Percentiles rank a stretch among this genome's conserved stretches.
These are phyloP conservation scores for Naegleria fowleri DNA, from an alignment of 208 protist species.

Conservation along the genomic window DNA sequence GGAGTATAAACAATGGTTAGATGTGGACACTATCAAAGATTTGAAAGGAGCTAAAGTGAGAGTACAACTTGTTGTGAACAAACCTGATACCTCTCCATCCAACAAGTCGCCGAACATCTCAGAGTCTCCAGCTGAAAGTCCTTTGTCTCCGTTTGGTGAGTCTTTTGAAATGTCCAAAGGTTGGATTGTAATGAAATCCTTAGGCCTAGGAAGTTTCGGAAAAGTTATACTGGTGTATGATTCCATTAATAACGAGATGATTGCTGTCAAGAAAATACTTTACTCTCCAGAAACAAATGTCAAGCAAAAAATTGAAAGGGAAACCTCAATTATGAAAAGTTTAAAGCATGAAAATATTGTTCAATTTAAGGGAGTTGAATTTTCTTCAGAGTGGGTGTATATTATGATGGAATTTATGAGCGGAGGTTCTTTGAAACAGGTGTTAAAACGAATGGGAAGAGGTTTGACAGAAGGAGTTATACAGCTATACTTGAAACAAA, in stretches of 20 bases:
- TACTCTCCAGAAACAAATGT: not conserved
- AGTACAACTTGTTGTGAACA: not conserved
- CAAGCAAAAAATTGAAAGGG: constrained; percentile 11
- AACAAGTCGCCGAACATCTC: not conserved
- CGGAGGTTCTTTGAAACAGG: not conserved
- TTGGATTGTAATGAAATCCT: not conserved
- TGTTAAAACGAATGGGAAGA: not conserved
- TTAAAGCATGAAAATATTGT: constrained; percentile 53
- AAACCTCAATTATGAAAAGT: constrained; percentile 38
- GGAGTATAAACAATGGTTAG: not conserved
- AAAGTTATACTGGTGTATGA: not conserved
- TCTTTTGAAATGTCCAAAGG: not conserved
- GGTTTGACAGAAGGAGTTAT: not conserved
- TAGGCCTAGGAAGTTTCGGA: not conserved
- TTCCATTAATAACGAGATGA: not conserved
- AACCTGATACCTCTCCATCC: not conserved
- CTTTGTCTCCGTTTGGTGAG: not conserved
- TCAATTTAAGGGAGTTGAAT: constrained; percentile 42
- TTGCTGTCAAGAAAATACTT: not conserved
- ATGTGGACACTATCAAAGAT: not conserved
- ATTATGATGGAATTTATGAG: not conserved
- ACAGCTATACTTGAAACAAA: not conserved
- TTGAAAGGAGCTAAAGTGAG: not conserved
- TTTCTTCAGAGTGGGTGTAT: not conserved
- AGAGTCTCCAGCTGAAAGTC: not conserved